Percentiles rank a stretch among this genome's conserved stretches.
These are phyloP conservation scores for Scedosporium minutisporum DNA, from an alignment of 2,329 filamentous ascomycete genomes.

Conservation along the genomic window DNA sequence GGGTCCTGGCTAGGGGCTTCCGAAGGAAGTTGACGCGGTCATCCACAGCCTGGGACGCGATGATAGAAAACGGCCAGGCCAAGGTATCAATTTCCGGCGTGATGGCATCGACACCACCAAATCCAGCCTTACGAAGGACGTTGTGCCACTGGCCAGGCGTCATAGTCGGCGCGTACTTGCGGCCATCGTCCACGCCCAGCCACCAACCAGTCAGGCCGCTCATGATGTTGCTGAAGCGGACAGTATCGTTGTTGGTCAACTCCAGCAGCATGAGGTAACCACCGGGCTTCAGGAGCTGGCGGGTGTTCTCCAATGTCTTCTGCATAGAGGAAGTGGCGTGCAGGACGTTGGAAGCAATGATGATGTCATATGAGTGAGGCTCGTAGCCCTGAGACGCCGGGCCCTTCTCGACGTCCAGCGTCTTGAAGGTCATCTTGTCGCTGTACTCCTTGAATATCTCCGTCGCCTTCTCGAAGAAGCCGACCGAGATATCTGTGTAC, in stretches of 20 bases:
- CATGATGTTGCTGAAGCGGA: neutral
- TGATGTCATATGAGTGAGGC: constrained; percentile 11
- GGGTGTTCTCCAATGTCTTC: constrained; percentile 12
- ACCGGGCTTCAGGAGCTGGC: constrained; percentile 16
- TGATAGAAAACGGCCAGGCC: neutral
- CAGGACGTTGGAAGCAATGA: constrained; percentile 19
- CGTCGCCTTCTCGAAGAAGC: constrained; percentile 21
- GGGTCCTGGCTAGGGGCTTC: neutral
- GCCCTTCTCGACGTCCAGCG: constrained; percentile 13
- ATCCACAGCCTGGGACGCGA: neutral
- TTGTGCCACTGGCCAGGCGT: neutral
- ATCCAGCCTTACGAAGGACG: neutral
- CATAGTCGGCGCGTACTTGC: neutral
- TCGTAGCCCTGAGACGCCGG: constrained; percentile 11
- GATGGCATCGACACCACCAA: neutral
- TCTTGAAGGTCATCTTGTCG: constrained; percentile 14
- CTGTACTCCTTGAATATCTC: constrained; percentile 7
- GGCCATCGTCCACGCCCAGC: neutral
- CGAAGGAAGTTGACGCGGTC: neutral
- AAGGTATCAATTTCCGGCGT: neutral
- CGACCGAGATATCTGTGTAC: constrained; percentile 28
- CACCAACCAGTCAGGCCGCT: constrained; percentile 3
- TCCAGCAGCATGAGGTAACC: constrained; percentile 12
- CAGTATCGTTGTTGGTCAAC: neutral
- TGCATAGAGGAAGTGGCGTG: constrained; percentile 20